Conservation (phyloP, 2,329 filamentous ascomycete genomes). For the Penicillium aurantiogriseum region DNA sequence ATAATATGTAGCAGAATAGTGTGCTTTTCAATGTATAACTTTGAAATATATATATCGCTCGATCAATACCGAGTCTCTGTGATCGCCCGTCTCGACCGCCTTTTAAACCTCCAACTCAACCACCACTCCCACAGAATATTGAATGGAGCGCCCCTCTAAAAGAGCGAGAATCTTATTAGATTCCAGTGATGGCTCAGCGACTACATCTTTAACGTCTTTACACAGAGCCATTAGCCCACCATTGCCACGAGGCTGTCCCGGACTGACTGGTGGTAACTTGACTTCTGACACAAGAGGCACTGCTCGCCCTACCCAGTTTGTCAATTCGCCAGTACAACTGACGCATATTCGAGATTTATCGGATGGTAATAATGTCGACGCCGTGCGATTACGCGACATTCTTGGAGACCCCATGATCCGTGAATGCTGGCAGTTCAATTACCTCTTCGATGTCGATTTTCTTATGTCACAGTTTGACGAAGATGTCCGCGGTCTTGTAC, state of each 20-base stretch:
- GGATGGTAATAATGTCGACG: constrained; percentile 60
- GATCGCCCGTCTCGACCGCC: constrained; percentile 4
- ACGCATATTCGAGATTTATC: constrained; percentile 67
- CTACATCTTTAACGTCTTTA: neutral
- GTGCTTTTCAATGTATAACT: neutral
- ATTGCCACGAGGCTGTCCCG: neutral
- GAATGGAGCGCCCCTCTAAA: constrained; percentile 7
- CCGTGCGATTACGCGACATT: constrained; percentile 65
- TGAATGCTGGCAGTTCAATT: constrained; percentile 60
- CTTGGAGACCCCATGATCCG: constrained; percentile 72
- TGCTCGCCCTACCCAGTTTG: neutral
- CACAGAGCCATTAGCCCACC: constrained; percentile 5
- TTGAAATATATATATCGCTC: neutral
- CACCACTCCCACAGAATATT: neutral
- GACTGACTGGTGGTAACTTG: neutral
- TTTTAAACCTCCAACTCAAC: neutral
- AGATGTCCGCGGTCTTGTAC: constrained; percentile 53
- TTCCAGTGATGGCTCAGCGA: neutral
- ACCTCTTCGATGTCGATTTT: constrained; percentile 58
- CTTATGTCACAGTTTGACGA: constrained; percentile 59
- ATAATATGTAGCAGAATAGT: neutral
- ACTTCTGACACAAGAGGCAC: neutral
- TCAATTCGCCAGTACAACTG: constrained; percentile 66
- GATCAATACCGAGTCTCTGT: neutral
- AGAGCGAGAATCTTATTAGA: neutral